Conservation (phyloP, 2,329 filamentous ascomycete species). For the Sclerotinia trifoliorum region DNA sequence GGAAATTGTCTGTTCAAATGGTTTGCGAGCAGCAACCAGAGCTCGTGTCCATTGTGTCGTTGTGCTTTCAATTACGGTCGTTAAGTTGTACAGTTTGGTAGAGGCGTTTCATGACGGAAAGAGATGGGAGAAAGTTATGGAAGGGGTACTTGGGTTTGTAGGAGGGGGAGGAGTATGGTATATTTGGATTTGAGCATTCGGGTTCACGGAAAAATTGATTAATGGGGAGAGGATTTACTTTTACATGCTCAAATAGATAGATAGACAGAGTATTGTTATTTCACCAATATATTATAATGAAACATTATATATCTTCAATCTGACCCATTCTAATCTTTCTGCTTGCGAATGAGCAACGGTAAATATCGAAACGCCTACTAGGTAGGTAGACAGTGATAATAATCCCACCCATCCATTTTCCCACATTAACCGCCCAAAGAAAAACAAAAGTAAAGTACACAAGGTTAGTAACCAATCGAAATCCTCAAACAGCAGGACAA, state of each 20-base stretch:
- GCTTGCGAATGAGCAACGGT: too few relatives aligned
- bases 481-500: too few relatives aligned
- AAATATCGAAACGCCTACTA: too few relatives aligned
- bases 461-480: too few relatives aligned
- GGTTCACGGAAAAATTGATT: background rate
- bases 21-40: constrained; percentile 92
- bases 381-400: too few relatives aligned
- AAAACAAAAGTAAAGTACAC: too few relatives aligned
- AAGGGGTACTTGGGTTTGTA: background rate
- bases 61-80: constrained; percentile 70
- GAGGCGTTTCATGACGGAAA: background rate
- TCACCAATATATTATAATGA: background rate
- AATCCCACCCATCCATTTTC: too few relatives aligned
- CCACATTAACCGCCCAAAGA: too few relatives aligned
- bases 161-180: background rate
- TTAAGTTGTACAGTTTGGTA: background rate
- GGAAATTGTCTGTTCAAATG: constrained; percentile 88
- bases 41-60: constrained; percentile 87
- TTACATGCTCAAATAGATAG: background rate
- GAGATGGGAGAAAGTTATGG: background rate
- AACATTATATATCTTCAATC: too few relatives aligned
- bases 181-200: background rate
- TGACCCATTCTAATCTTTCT: too few relatives aligned
- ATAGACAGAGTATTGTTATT: background rate
- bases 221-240: background rate